Percentiles rank a stretch among this genome's conserved stretches.
These are phyloP conservation scores for Rhododendron mucronatum DNA, from an alignment of 148 eudicot genomes.

Conservation along the genomic window DNA sequence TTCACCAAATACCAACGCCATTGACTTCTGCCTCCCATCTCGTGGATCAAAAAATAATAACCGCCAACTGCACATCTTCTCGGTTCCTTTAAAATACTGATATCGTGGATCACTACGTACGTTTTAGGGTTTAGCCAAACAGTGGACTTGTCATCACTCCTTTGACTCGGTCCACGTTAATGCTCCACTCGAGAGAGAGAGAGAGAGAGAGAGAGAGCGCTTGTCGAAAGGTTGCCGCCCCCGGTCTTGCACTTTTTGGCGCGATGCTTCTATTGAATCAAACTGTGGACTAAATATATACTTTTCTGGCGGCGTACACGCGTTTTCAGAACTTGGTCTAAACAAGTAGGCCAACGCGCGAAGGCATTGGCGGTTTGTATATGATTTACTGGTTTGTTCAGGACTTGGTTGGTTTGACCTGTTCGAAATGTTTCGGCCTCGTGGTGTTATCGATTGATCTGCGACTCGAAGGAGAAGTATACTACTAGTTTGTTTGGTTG, in stretches of 20 bases:
- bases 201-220: not conserved
- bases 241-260: not conserved
- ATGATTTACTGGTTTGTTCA: not conserved
- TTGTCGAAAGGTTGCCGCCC: not conserved
- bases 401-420: not conserved
- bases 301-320: not conserved
- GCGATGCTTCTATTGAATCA: not conserved
- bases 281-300: not conserved
- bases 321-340: constrained; percentile 8
- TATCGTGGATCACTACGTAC: not conserved
- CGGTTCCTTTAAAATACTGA: not conserved
- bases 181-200: not conserved
- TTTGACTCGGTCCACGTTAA: not conserved
- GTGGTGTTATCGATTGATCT: not conserved
- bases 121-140: not conserved
- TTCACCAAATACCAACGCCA: constrained; percentile 1
- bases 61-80: not conserved
- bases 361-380: not conserved
- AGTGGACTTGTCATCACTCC: not conserved
- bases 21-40: not conserved
- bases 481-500: no score
- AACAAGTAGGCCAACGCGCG: not conserved
- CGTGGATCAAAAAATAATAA: not conserved
- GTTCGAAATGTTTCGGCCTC: not conserved
- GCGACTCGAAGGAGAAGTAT: not conserved